Conservation (phyloP, 2,329 filamentous ascomycete genomes). For the Colletotrichum falcatum region DNA sequence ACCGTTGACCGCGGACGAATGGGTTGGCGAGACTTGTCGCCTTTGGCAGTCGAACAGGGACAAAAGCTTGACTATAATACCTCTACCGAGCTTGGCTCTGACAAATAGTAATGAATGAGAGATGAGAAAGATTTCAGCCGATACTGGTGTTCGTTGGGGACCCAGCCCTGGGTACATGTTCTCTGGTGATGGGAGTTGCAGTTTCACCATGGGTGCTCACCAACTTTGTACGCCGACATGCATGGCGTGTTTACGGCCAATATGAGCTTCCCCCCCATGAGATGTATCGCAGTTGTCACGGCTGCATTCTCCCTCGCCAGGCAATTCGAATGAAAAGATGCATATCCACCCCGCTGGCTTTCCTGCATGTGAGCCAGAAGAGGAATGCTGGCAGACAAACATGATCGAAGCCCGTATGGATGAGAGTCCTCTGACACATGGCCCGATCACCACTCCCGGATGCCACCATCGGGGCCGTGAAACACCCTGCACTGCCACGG, state of each 20-base stretch:
- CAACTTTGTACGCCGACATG: too few relatives aligned
- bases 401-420: too few relatives aligned
- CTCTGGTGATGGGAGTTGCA: neutral
- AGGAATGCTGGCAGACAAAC: too few relatives aligned
- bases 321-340: too few relatives aligned
- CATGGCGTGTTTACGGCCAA: too few relatives aligned
- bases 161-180: neutral
- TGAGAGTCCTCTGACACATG: neutral
- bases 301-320: too few relatives aligned
- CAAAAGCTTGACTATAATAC: neutral
- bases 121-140: neutral
- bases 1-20: too few relatives aligned
- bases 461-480: constrained; percentile 67
- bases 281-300: neutral
- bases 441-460: constrained; percentile 67
- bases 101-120: neutral
- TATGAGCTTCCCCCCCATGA: neutral
- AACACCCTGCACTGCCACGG: constrained; percentile 69
- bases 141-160: neutral
- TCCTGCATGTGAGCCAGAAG: too few relatives aligned
- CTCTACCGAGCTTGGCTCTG: neutral
- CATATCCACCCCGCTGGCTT: too few relatives aligned
- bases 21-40: too few relatives aligned
- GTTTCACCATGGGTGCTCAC: too few relatives aligned
- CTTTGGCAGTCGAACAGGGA: too few relatives aligned